Base-by-base conservation (phyloP, 257 asterid species). In the Primulina tabacum region DNA sequence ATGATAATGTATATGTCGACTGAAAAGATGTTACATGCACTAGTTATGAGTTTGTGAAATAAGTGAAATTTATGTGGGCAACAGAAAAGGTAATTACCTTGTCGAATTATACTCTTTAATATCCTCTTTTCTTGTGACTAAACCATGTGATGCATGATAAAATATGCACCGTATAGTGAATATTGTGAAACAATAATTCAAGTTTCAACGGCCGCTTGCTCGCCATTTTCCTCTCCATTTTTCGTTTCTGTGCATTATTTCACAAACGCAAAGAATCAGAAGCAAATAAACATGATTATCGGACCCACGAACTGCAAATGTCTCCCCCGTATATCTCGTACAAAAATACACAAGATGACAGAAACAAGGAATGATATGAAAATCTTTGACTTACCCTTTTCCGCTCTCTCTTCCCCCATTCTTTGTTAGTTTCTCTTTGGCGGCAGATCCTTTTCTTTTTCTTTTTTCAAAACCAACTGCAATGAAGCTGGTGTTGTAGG, bases 401-500 rank as follows among this genome's bases (percentile, higher is more conserved):
- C 20, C 50, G 7, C 71, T 73, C 75, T 64, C 34, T 16, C 76
- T 52, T 67, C 59, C 71, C 73, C 50, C 26, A 29, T 53, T 73
- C 62, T 75, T 57, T 63, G 62, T 52, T 56, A 61, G 62, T 35
- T 64, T 40, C 73, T 30, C 65, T 60, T 14, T 43, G 55, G 55
- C 55, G 18, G 18, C 55, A 43, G n/a, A 43, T 17, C 60, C 63
- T 62, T 30, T 50, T 68, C 24, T 30, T 30, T 62, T 73, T 73
- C 47, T n/a, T 47, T 11, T 47, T 55, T 72, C 50, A 69, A 24
- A 67, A 62, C 67, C 61, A 67, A 62, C 43, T 32, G 59, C 29
- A 66, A 76, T 68, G 80, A 84, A 53, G 79, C 34, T 71, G 40
- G 65, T 80, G 76, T 64, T 75, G 59, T 73, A 82, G 89, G 86